These are phyloP conservation scores for Fusarium miscanthi DNA, from an alignment of 2,329 filamentous ascomycete species.

Conservation along the genomic window DNA sequence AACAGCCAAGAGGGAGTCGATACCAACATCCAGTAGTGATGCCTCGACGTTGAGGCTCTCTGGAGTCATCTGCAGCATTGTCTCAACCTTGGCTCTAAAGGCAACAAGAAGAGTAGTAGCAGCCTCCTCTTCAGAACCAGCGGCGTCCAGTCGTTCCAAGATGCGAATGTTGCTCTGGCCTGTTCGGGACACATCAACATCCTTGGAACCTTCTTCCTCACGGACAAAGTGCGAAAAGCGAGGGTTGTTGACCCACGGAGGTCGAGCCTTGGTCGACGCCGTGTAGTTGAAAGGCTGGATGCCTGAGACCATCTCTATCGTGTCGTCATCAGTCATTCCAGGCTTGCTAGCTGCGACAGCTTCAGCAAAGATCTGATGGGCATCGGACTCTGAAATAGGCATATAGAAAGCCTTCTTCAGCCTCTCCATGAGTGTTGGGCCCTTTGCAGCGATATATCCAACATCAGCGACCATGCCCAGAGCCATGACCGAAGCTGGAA, in stretches of 20 bases:
- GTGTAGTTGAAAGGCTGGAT: neutral
- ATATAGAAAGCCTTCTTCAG: conserved; percentile 1
- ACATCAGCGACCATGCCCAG: conserved; percentile 2
- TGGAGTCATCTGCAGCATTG: neutral
- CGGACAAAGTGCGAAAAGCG: conserved; percentile 2
- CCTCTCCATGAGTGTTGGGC: neutral
- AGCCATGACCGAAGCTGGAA: neutral
- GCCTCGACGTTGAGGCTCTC: neutral
- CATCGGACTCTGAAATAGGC: neutral
- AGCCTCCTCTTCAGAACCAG: neutral
- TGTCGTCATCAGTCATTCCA: neutral
- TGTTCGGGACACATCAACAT: neutral
- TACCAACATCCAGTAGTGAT: neutral
- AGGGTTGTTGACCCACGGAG: conserved; percentile 3
- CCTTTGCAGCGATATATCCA: conserved; percentile 1
- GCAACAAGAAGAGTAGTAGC: neutral
- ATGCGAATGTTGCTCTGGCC: neutral
- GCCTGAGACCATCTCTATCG: neutral
- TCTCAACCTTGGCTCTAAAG: neutral
- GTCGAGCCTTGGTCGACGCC: neutral
- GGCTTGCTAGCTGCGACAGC: conserved; percentile 1
- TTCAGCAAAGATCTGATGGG: conserved; percentile 7
- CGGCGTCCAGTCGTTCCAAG: neutral
- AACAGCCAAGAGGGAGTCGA: conserved; percentile 1
- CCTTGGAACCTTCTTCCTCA: neutral